Percentiles rank a stretch among this genome's conserved stretches.
phyloP scores from a whole-genome alignment of 208 protist genomes.

The Crithidia brevicula region DNA sequence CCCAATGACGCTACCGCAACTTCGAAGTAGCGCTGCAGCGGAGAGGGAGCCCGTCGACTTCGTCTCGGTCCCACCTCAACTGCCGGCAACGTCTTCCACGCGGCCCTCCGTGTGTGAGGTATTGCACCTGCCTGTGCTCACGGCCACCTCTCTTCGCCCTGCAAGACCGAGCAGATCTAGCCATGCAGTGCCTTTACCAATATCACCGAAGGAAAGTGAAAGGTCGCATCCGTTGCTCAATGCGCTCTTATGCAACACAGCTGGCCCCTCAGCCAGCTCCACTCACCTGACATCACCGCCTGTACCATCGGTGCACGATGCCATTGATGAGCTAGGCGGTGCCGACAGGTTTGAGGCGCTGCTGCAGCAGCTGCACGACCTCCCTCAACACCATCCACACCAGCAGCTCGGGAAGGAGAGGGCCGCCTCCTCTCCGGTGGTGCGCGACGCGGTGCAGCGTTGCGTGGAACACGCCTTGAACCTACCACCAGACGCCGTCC shows the following conservation, averaged over 20 bases:
- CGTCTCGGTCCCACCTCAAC: background rate
- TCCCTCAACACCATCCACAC: background rate
- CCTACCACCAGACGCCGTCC: background rate
- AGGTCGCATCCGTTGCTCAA: slow-evolving; percentile 2
- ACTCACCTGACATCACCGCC: background rate
- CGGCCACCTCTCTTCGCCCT: slow-evolving; percentile 10
- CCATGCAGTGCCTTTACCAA: background rate
- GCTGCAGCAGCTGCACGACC: slow-evolving; percentile 9
- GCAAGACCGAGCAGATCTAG: background rate
- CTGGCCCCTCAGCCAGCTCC: no score
- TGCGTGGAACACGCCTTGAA: background rate
- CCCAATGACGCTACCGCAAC: slow-evolving; percentile 5
- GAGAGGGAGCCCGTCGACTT: background rate
- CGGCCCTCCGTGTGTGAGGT: background rate
- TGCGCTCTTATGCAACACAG: background rate
- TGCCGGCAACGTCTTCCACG: background rate
- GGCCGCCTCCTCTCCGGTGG: background rate
- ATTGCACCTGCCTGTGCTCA: slow-evolving; percentile 7
- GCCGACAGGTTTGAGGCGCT: slow-evolving; percentile 10
- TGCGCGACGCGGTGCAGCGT: background rate
- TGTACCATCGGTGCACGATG: slow-evolving; percentile 5
- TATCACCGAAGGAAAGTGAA: no score
- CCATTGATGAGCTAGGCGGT: slow-evolving; percentile 19
- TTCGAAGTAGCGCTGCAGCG: background rate
- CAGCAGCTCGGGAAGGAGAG: background rate